phyloP scores from a whole-genome alignment of 2,329 filamentous ascomycete genomes.

The Thelonectria discophora region DNA sequence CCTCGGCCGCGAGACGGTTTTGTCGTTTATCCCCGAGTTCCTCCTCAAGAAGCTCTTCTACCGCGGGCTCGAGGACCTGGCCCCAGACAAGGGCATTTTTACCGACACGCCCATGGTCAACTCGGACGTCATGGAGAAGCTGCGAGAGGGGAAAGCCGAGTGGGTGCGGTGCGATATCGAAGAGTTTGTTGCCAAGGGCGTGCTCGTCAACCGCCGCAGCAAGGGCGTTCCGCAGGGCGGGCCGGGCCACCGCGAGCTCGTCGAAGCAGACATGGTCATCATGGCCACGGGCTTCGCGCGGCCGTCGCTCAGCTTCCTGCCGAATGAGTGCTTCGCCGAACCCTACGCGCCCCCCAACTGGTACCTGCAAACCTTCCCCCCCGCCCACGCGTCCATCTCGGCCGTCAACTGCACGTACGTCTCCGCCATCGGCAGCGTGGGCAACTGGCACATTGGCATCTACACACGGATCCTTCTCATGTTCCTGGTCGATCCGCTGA shows the following conservation, averaged over 20 bases:
- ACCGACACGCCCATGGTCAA: conserved; percentile 90
- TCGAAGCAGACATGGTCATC: conserved; percentile 79
- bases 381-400: conserved; percentile 75
- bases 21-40: conserved; percentile 82
- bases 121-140: conserved; percentile 78
- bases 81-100: conserved; percentile 80
- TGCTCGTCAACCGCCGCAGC: conserved; percentile 75
- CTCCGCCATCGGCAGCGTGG: conserved; percentile 80
- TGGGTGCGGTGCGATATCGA: conserved; percentile 87
- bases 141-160: conserved; percentile 74
- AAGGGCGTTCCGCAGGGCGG: conserved; percentile 80
- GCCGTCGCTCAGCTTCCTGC: conserved; percentile 77
- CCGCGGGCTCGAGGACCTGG: conserved; percentile 77
- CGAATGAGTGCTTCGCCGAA: conserved; percentile 74
- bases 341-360: conserved; percentile 84
- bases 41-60: conserved; percentile 84
- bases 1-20: conserved; percentile 76
- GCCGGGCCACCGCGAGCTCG: conserved; percentile 70
- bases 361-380: conserved; percentile 89
- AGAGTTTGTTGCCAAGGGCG: conserved; percentile 68
- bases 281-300: conserved; percentile 86
- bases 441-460: conserved; percentile 90
- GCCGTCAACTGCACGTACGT: conserved; percentile 84
- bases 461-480: conserved; percentile 87
- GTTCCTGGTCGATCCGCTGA: conserved; percentile 83